Conservation (phyloP, 352 stramenopile genomes). For the Phytophthora sansomeana region DNA sequence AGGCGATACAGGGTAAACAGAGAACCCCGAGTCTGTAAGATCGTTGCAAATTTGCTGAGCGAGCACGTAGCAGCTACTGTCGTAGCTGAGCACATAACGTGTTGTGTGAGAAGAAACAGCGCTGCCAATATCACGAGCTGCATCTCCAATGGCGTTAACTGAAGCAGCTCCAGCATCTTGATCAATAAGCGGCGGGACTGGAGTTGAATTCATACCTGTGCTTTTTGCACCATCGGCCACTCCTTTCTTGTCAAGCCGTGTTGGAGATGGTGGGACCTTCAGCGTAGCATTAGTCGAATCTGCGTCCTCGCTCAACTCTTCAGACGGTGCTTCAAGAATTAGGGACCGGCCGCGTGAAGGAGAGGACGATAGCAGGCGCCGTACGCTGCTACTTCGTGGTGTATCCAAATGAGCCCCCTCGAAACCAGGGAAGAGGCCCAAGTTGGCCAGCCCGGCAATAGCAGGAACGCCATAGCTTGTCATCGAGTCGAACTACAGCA, state of each 20-base stretch:
- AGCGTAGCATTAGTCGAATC: neutral
- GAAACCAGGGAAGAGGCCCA: constrained; percentile 55
- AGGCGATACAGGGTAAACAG: constrained; percentile 43
- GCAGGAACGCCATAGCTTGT: constrained; percentile 66
- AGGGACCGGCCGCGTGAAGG: constrained; percentile 19
- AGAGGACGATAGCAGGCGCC: constrained; percentile 45
- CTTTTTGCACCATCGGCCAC: neutral
- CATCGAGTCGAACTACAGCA: constrained; percentile 71
- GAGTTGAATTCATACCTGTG: constrained; percentile 3
- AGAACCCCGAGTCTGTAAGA: constrained; percentile 54
- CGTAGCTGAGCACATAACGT: constrained; percentile 77
- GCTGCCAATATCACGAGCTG: neutral
- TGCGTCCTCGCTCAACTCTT: constrained; percentile 4
- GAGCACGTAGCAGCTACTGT: constrained; percentile 65
- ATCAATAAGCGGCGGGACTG: constrained; percentile 6
- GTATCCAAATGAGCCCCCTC: constrained; percentile 42
- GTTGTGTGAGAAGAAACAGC: constrained; percentile 22
- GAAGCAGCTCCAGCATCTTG: neutral
- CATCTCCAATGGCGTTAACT: neutral
- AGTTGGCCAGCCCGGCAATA: constrained; percentile 65
- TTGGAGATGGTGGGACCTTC: neutral
- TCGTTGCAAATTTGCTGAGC: constrained; percentile 63
- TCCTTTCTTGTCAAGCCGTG: neutral
- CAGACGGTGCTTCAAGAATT: constrained; percentile 6
- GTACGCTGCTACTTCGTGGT: constrained; percentile 50